Conservation (phyloP, 2,329 filamentous ascomycete genomes). For the Mollisia scopiformis region DNA sequence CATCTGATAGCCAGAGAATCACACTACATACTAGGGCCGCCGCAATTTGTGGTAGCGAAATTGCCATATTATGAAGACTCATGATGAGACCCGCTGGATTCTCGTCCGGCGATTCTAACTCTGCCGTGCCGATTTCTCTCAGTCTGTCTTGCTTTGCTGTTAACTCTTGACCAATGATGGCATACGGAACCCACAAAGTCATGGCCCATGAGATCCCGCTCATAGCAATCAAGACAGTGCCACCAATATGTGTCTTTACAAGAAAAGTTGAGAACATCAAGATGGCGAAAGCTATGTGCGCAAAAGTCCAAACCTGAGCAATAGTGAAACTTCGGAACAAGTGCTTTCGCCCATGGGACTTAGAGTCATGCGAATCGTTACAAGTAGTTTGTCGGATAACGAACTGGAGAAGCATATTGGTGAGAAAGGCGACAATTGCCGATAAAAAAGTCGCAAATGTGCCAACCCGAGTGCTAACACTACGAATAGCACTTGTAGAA, state of each 20-base stretch:
- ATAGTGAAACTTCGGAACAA: conserved; percentile 4
- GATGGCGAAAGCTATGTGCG: conserved; percentile 25
- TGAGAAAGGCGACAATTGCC: conserved; percentile 5
- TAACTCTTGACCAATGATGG: conserved; percentile 33
- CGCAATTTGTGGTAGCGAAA: conserved; percentile 20
- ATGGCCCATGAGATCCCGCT: conserved; percentile 36
- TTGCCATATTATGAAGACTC: conserved; percentile 21
- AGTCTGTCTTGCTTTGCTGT: conserved; percentile 9
- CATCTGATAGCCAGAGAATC: conserved; percentile 9
- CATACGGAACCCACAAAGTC: conserved; percentile 37
- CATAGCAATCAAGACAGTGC: conserved; percentile 20
- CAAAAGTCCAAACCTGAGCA: conserved; percentile 21
- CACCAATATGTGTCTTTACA: conserved; percentile 15
- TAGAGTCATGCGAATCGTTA: background rate
- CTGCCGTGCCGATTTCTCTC: conserved; percentile 12
- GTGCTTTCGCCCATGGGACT: background rate
- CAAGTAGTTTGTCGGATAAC: background rate
- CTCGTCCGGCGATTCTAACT: background rate
- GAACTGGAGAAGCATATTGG: background rate
- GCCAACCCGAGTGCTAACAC: background rate
- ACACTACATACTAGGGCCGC: conserved; percentile 17
- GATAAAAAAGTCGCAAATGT: conserved; percentile 2
- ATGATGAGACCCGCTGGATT: conserved; percentile 15
- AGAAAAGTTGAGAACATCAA: conserved; percentile 27
- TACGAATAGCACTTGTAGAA: background rate